A percentile compares a stretch with the other conserved stretches of the same genome.
Evolutionary conservation across 2,329 filamentous ascomycete species (phyloP).

Genomic region (Atkinsonella texensis): DNA sequence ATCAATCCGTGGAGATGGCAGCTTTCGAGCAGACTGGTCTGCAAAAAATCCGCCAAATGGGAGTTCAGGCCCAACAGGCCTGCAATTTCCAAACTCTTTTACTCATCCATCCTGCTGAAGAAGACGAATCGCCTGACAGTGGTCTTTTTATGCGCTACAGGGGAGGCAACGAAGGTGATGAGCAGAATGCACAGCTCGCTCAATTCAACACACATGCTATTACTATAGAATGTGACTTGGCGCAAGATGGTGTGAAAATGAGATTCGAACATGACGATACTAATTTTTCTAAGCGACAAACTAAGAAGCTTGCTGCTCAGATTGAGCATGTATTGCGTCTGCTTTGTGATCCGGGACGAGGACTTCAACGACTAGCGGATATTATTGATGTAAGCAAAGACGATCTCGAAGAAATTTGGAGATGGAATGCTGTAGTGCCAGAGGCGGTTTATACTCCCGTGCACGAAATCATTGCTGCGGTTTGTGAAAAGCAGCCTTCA

Average conservation of each 20-base stretch:
- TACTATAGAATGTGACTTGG: slow-evolving; percentile 3
- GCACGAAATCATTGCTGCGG: slow-evolving; percentile 4
- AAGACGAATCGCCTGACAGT: not conserved
- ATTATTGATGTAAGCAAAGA: not conserved
- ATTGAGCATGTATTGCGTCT: slow-evolving; percentile 1
- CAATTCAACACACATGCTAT: slow-evolving; percentile 2
- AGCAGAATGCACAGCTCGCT: not conserved
- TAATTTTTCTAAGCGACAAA: not conserved
- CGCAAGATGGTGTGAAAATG: not conserved
- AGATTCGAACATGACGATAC: not conserved
- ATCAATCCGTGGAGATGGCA: slow-evolving; percentile 13
- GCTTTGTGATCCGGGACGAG: not conserved
- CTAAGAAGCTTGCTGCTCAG: slow-evolving; percentile 1
- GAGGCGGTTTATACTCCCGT: slow-evolving; percentile 3
- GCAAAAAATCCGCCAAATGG: slow-evolving; percentile 15
- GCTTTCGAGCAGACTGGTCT: slow-evolving; percentile 17
- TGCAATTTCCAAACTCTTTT: slow-evolving; percentile 11
- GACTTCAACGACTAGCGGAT: not conserved
- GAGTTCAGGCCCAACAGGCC: slow-evolving; percentile 6
- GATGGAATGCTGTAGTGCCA: slow-evolving; percentile 5
- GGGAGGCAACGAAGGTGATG: not conserved
- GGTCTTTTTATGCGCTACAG: not conserved
- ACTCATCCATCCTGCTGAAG: slow-evolving; percentile 1
- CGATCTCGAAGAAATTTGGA: slow-evolving; percentile 7
- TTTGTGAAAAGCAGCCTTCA: slow-evolving; percentile 1